Evolutionary conservation across 2,329 filamentous ascomycete genomes (phyloP).

Genomic region (Blastomyces gilchristii): DNA sequence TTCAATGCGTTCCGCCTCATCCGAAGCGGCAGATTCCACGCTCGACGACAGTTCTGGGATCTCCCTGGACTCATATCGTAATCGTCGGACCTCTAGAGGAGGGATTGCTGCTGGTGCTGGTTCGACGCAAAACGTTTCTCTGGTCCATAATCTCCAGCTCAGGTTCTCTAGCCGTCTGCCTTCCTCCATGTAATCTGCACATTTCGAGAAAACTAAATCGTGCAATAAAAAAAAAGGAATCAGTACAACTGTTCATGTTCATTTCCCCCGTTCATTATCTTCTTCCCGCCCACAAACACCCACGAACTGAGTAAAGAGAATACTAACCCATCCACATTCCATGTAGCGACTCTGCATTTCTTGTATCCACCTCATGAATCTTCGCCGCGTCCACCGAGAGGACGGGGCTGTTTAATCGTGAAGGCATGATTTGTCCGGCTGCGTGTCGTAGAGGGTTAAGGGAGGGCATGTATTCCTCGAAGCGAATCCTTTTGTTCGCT

Average conservation of each 20-base stretch:
- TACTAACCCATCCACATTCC: constrained; percentile 92
- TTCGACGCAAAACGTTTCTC: constrained; percentile 83
- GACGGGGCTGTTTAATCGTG: constrained; percentile 71
- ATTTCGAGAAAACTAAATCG: constrained; percentile 76
- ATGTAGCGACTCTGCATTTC: constrained; percentile 84
- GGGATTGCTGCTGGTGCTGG: constrained; percentile 40
- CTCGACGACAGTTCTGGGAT: constrained; percentile 67
- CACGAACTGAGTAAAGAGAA: neutral
- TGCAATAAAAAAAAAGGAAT: neutral
- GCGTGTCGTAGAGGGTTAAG: neutral
- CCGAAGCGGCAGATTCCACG: constrained; percentile 59
- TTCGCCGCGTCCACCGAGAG: constrained; percentile 83
- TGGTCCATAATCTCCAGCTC: constrained; percentile 90
- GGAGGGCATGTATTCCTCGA: neutral
- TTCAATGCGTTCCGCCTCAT: constrained; percentile 47
- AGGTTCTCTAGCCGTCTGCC: constrained; percentile 88
- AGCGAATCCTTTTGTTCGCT: constrained; percentile 3
- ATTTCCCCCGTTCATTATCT: neutral
- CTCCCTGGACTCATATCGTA: constrained; percentile 40
- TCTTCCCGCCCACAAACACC: neutral
- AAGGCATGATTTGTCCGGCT: constrained; percentile 54
- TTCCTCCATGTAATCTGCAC: constrained; percentile 86
- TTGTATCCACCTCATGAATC: constrained; percentile 89
- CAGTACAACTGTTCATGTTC: neutral
- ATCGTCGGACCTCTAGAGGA: constrained; percentile 30